phyloP scores from a whole-genome alignment of 2,329 filamentous ascomycete genomes.

The Diaporthe humulicola region DNA sequence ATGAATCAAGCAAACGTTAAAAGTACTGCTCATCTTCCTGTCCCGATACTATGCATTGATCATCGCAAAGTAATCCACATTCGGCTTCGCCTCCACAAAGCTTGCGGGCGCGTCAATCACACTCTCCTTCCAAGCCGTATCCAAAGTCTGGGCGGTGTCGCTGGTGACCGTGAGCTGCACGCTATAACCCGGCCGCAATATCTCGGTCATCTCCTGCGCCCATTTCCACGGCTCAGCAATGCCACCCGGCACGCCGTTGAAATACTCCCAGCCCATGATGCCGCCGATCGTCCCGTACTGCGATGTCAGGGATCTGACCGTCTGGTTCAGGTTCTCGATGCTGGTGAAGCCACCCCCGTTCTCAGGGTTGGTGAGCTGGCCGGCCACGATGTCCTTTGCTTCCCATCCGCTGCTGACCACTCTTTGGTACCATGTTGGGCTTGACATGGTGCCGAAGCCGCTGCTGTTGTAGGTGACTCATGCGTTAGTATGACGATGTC shows the following conservation, averaged over 20 bases:
- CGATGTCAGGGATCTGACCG: constrained; percentile 56
- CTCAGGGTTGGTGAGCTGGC: constrained; percentile 81
- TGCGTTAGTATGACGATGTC: neutral
- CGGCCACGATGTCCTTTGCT: constrained; percentile 80
- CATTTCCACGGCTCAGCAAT: constrained; percentile 79
- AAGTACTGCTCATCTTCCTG: neutral
- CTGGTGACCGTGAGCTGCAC: constrained; percentile 43
- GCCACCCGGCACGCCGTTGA: constrained; percentile 81
- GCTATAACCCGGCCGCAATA: constrained; percentile 49
- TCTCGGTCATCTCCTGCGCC: constrained; percentile 75
- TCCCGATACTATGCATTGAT: constrained; percentile 41
- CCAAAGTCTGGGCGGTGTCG: constrained; percentile 42
- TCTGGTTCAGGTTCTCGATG: constrained; percentile 60
- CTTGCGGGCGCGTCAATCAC: neutral
- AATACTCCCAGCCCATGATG: constrained; percentile 97
- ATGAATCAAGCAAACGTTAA: neutral
- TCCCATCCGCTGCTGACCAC: constrained; percentile 76
- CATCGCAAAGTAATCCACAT: constrained; percentile 47
- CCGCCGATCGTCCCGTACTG: constrained; percentile 81
- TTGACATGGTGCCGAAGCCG: constrained; percentile 77
- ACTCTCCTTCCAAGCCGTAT: constrained; percentile 44
- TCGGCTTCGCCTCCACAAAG: constrained; percentile 19
- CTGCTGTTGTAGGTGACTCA: constrained; percentile 69
- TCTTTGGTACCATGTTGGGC: constrained; percentile 61
- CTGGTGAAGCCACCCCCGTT: constrained; percentile 74